Evolutionary conservation across 2,329 filamentous ascomycete species (phyloP).

Genomic region (Septoria linicola): DNA sequence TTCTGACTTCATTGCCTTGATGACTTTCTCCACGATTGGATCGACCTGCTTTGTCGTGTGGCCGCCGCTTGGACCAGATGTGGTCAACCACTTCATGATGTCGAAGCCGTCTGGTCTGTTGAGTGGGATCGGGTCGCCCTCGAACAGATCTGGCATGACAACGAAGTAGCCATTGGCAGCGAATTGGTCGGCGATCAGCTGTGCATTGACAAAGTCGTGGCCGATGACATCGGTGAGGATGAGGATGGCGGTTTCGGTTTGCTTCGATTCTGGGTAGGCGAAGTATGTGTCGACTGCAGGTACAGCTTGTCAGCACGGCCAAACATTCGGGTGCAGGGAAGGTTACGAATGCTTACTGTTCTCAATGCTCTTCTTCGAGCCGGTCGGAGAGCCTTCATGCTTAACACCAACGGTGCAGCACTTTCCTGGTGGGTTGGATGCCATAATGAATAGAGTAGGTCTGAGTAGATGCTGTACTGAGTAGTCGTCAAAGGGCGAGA

Average conservation of each 20-base stretch:
- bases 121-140: constrained; percentile 62
- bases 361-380: constrained; percentile 38
- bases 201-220: constrained; percentile 52
- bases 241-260: constrained; percentile 56
- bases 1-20: constrained; percentile 49
- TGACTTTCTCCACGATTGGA: constrained; percentile 51
- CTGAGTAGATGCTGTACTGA: neutral
- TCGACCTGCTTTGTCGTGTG: constrained; percentile 51
- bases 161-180: constrained; percentile 71
- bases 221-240: constrained; percentile 61
- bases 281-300: constrained; percentile 57
- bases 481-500: too few relatives aligned
- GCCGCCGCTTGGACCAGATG: constrained; percentile 34
- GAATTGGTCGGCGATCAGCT: constrained; percentile 69
- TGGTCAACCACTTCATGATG: constrained; percentile 51
- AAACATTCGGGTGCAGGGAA: neutral
- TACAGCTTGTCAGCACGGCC: neutral
- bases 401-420: constrained; percentile 43
- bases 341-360: constrained; percentile 29
- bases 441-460: constrained; percentile 33
- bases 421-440: constrained; percentile 38
- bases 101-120: constrained; percentile 52
- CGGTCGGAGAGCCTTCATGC: constrained; percentile 38
- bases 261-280: constrained; percentile 52
- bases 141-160: constrained; percentile 69